Evolutionary conservation across 345 rosid species (phyloP).

Genomic region (Diplotaxis tenuifolia): DNA sequence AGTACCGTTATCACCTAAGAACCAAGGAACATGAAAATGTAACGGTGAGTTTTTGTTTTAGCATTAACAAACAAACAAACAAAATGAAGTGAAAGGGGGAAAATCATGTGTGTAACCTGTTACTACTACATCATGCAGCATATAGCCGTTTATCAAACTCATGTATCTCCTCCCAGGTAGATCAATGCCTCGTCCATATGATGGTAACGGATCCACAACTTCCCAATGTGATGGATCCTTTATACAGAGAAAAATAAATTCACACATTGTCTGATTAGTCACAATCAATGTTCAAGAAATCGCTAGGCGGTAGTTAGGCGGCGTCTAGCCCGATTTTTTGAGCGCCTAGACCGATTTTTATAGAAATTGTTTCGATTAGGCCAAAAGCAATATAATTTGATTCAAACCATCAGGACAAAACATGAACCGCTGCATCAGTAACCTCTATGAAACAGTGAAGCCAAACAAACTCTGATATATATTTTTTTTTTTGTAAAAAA

Average conservation of each 20-base stretch:
- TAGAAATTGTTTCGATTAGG: neutral
- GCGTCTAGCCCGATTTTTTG: too few relatives aligned
- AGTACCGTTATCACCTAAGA: slow-evolving; percentile 59
- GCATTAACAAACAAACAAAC: neutral
- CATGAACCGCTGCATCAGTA: neutral
- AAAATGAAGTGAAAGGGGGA: neutral
- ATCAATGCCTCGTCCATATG: slow-evolving; percentile 51
- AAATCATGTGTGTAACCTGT: slow-evolving; percentile 37
- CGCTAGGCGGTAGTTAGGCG: too few relatives aligned
- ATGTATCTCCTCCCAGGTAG: slow-evolving; percentile 46
- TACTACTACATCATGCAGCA: slow-evolving; percentile 45
- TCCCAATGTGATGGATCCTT: slow-evolving; percentile 48
- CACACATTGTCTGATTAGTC: neutral
- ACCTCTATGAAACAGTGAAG: neutral
- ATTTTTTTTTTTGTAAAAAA: too few relatives aligned
- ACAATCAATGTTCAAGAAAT: neutral
- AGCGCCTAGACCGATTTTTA: too few relatives aligned
- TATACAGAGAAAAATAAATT: neutral
- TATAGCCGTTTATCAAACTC: slow-evolving; percentile 47
- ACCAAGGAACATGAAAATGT: neutral
- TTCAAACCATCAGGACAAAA: neutral
- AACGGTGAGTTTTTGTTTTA: neutral
- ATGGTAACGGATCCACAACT: slow-evolving; percentile 45
- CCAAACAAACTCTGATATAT: neutral
- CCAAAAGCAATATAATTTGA: slow-evolving; percentile 3